Conservation (phyloP, 306 rosid genomes). For the Spatholobus suberectus region DNA sequence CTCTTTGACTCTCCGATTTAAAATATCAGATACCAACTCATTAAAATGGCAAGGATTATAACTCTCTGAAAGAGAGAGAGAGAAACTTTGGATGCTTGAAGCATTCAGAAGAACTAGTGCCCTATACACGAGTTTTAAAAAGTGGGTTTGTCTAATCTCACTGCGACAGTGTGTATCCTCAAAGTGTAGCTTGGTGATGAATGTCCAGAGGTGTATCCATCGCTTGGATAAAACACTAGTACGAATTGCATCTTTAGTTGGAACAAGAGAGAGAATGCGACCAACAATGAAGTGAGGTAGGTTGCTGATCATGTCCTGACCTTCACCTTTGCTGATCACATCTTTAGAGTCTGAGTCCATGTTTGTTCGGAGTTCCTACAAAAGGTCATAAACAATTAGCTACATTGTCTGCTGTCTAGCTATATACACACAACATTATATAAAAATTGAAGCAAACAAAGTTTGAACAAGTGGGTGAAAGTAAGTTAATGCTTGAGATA, state of each 20-base stretch:
- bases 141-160: neutral
- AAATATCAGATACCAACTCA: neutral
- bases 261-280: neutral
- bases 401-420: too few relatives aligned
- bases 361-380: too few relatives aligned
- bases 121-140: neutral
- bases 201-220: constrained; percentile 22
- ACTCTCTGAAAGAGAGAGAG: neutral
- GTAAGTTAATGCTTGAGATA: too few relatives aligned
- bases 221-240: constrained; percentile 6
- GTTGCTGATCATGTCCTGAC: neutral
- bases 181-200: neutral
- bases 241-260: constrained; percentile 10
- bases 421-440: too few relatives aligned
- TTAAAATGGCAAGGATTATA: neutral
- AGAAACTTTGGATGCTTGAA: neutral
- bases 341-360: too few relatives aligned
- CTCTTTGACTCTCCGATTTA: neutral
- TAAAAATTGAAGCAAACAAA: too few relatives aligned
- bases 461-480: too few relatives aligned
- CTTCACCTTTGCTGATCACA: neutral
- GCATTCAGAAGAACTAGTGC: neutral
- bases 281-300: neutral
- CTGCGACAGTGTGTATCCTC: neutral
- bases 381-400: too few relatives aligned